Percentiles rank a stretch among this genome's conserved stretches.
Conservation (phyloP, 441 rosid genomes). For the Populus tomentosa region DNA sequence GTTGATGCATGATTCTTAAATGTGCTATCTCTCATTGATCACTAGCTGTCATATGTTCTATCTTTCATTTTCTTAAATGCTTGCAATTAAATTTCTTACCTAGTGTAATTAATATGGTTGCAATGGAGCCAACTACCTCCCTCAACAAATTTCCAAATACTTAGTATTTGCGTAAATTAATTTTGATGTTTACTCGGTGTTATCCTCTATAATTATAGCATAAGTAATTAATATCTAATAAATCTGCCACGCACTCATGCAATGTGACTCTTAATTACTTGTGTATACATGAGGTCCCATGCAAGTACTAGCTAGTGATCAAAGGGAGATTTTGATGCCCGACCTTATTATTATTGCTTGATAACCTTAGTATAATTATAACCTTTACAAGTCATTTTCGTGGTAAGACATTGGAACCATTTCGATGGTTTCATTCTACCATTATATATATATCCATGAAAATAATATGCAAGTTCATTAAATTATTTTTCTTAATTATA, state of each 20-base stretch:
- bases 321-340: constrained; percentile 26
- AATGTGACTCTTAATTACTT: background rate
- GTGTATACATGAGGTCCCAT: background rate
- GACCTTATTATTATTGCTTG: constrained; percentile 9
- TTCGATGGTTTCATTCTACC: constrained; percentile 34
- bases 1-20: background rate
- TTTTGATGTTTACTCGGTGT: background rate
- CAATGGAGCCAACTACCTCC: background rate
- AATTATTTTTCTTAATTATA: too few relatives aligned
- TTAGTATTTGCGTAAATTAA: background rate
- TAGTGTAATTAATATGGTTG: background rate
- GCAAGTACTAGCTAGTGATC: background rate
- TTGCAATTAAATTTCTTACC: background rate
- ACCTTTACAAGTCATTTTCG: constrained; percentile 11
- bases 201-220: background rate
- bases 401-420: constrained; percentile 22
- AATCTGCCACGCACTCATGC: background rate
- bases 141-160: background rate
- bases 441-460: background rate
- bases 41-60: background rate
- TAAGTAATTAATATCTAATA: background rate
- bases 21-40: background rate
- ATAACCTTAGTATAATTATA: background rate
- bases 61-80: background rate
- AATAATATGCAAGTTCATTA: too few relatives aligned